A percentile compares a stretch with the other conserved stretches of the same genome.
Conservation (phyloP, 2,329 filamentous ascomycete genomes). For the Fonsecaea monophora region DNA sequence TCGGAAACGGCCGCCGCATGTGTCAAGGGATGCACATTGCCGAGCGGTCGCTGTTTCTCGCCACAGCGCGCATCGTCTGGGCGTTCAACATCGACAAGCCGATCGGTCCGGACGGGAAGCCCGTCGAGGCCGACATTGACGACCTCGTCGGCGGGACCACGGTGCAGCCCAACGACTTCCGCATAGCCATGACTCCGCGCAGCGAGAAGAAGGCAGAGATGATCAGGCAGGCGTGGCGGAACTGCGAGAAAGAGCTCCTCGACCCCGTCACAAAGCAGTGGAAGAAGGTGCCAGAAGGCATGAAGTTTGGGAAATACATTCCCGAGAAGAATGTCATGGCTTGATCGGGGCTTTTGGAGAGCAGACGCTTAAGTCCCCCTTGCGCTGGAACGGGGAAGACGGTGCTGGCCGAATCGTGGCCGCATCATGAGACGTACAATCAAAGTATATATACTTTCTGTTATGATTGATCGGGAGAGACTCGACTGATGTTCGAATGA, state of each 20-base stretch:
- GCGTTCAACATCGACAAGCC: conserved; percentile 42
- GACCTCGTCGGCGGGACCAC: background rate
- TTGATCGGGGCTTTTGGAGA: background rate
- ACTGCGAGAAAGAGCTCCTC: conserved; percentile 27
- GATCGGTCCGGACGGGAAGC: conserved; percentile 15
- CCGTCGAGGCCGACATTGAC: conserved; percentile 27
- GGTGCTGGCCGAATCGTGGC: no score
- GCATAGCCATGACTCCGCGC: background rate
- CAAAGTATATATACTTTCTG: no score
- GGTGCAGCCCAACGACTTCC: background rate
- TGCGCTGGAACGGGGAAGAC: no score
- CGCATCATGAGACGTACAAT: no score
- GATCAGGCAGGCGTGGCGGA: background rate
- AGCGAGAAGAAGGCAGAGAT: background rate
- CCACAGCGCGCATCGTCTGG: conserved; percentile 43
- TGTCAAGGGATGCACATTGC: conserved; percentile 47
- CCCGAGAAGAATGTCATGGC: conserved; percentile 9
- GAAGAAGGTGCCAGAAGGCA: conserved; percentile 35
- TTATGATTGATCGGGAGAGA: no score
- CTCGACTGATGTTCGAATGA: no score
- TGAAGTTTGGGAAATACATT: conserved; percentile 21
- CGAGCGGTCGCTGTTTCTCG: conserved; percentile 43
- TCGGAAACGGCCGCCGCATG: conserved; percentile 44
- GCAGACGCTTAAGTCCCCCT: no score
- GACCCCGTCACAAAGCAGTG: conserved; percentile 43